Evolutionary conservation across 2,329 filamentous ascomycete genomes (phyloP).

Genomic region (Rutstroemia sp.): DNA sequence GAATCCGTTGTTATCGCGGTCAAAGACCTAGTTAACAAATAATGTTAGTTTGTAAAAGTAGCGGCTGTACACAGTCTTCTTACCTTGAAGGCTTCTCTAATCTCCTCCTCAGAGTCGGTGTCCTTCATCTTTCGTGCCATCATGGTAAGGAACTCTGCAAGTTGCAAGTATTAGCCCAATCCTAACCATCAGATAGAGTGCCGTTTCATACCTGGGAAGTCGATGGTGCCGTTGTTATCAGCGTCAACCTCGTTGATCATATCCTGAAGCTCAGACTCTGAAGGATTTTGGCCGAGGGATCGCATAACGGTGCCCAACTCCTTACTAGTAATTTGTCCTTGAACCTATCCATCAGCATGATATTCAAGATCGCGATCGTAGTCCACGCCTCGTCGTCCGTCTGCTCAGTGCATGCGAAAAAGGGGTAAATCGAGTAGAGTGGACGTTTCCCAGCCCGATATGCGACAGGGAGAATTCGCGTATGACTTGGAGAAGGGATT

Average conservation of each 20-base stretch:
- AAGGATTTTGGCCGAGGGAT: conserved; percentile 83
- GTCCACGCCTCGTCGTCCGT: not conserved
- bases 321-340: conserved; percentile 88
- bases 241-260: conserved; percentile 94
- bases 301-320: conserved; percentile 87
- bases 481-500: not conserved
- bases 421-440: not conserved
- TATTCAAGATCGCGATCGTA: not conserved
- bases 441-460: not conserved
- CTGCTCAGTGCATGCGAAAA: not conserved
- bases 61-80: conserved; percentile 7
- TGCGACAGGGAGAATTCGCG: not conserved
- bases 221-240: conserved; percentile 88
- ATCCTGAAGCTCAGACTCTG: conserved; percentile 82
- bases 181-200: conserved; percentile 6
- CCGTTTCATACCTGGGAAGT: conserved; percentile 67
- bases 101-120: conserved; percentile 85
- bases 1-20: conserved; percentile 87
- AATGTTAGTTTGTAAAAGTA: conserved; percentile 2
- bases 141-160: conserved; percentile 82
- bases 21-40: conserved; percentile 52
- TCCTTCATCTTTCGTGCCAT: conserved; percentile 95
- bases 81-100: conserved; percentile 83
- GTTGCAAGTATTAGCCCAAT: conserved; percentile 20
- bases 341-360: conserved; percentile 1